Evolutionary conservation across 139 green algal species (phyloP), one percentile per base, ranked within the genome.

Genomic region (Dunaliella sp.): DNA sequence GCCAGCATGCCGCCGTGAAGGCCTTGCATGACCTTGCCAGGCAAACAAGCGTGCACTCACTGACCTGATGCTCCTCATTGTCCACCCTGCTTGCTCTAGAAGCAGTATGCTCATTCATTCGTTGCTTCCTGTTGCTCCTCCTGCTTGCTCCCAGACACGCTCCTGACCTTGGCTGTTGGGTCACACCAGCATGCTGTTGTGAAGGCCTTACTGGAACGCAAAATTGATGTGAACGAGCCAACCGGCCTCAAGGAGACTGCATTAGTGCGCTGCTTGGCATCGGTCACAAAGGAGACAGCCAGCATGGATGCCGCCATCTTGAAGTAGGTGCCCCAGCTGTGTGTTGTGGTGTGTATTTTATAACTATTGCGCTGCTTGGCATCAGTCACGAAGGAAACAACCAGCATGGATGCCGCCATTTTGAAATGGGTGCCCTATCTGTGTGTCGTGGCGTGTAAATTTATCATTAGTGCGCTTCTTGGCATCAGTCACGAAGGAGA

Each of bases 251-350:
- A 1, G 31, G 57, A 75, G 75, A 36, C 76, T 24, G 74, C 84
- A 78, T 25, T 77, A 21, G n/a, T 80, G 21, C 58, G 79, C 35
- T 84, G 79, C 85, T 38, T 90, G 59, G 83, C 38, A 12, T 76
- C 38, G 35, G 78, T 84, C 59, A 86, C 83, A 25, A 36, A 59
- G 21, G 77, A 25, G 24, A 90, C 87, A 0, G 85, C 82, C 12
- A 78, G 83, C 1, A 36, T 34, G 0, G 87, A 90, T 31, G 83
- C 34, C 3, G 77, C 78, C 77, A 90, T 90, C 83, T 90, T 87
- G 28, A 35, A 82, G 0, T 65, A 65, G 16, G n/a, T n/a, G n/a
- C n/a, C n/a, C n/a, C n/a, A n/a, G n/a, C n/a, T n/a, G n/a, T n/a
- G n/a, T n/a, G n/a, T n/a, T n/a, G n/a, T n/a, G n/a, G n/a, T n/a